A percentile compares a stretch with the other conserved stretches of the same genome.
phyloP scores from a whole-genome alignment of 2,329 filamentous ascomycete genomes.

The Elsinoe batatas region DNA sequence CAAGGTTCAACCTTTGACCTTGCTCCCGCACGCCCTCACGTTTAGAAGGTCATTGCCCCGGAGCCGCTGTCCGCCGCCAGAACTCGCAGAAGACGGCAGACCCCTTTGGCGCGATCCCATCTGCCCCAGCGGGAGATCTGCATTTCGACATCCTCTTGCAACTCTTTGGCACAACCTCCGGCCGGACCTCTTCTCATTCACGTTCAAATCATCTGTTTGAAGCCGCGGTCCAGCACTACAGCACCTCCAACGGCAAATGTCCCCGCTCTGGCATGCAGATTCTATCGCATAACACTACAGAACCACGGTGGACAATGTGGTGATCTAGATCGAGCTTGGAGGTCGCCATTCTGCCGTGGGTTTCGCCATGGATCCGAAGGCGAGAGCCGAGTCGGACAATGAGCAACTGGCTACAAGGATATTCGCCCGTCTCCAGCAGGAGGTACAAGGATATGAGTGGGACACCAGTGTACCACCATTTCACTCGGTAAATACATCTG shows the following conservation, averaged over 20 bases:
- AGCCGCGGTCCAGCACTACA: not conserved
- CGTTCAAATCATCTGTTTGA: not conserved
- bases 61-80: not conserved
- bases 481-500: slow-evolving; percentile 30
- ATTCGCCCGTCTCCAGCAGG: slow-evolving; percentile 26
- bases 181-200: not conserved
- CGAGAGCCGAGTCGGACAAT: slow-evolving; percentile 14
- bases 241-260: not conserved
- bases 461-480: slow-evolving; percentile 34
- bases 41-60: not conserved
- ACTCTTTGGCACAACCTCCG: not conserved
- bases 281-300: not conserved
- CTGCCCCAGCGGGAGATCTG: slow-evolving; percentile 7
- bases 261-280: not conserved
- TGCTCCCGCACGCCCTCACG: no score
- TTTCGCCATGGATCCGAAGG: slow-evolving; percentile 13
- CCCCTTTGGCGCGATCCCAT: not conserved
- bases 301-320: not conserved
- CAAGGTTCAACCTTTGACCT: not conserved
- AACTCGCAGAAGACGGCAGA: not conserved
- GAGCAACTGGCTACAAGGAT: slow-evolving; percentile 19
- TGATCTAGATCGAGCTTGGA: slow-evolving; percentile 1
- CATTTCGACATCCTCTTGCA: slow-evolving; percentile 1
- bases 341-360: not conserved
- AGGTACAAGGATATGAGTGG: slow-evolving; percentile 28